phyloP scores from a whole-genome alignment of 2,329 filamentous ascomycete genomes.

The Coniochaeta ligniaria region DNA sequence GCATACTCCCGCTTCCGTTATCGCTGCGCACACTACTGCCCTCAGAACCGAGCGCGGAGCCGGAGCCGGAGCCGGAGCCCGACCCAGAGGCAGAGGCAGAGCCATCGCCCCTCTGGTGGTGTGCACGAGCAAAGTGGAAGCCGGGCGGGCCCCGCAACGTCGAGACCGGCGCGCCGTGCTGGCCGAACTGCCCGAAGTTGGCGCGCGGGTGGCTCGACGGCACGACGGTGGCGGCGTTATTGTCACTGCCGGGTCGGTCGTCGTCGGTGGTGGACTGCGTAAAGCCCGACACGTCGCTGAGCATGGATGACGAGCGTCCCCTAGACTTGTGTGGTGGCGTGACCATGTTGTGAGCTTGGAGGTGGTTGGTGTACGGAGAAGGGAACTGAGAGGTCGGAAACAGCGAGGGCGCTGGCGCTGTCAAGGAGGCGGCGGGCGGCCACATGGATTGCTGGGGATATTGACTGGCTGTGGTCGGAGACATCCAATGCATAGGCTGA shows the following conservation, averaged over 20 bases:
- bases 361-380: constrained; percentile 10
- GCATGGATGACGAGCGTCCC: constrained; percentile 59
- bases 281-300: constrained; percentile 60
- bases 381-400: constrained; percentile 11
- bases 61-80: constrained; percentile 16
- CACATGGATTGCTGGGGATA: constrained; percentile 28
- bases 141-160: constrained; percentile 14
- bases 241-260: constrained; percentile 23
- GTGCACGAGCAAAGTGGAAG: constrained; percentile 8
- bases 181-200: constrained; percentile 2
- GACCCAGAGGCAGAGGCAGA: constrained; percentile 11
- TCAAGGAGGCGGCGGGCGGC: constrained; percentile 17
- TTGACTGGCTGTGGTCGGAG: constrained; percentile 23
- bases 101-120: constrained; percentile 11
- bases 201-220: constrained; percentile 4
- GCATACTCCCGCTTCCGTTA: constrained; percentile 40
- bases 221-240: constrained; percentile 11
- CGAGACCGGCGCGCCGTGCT: constrained; percentile 5
- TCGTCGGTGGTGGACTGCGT: constrained; percentile 54
- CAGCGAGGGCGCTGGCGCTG: constrained; percentile 24
- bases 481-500: constrained; percentile 8
- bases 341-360: constrained; percentile 4
- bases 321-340: constrained; percentile 30
- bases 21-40: constrained; percentile 31
- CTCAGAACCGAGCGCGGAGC: constrained; percentile 18